Evolutionary conservation across 2,329 filamentous ascomycete species (phyloP).

Genomic region (Microsporum audouinii): DNA sequence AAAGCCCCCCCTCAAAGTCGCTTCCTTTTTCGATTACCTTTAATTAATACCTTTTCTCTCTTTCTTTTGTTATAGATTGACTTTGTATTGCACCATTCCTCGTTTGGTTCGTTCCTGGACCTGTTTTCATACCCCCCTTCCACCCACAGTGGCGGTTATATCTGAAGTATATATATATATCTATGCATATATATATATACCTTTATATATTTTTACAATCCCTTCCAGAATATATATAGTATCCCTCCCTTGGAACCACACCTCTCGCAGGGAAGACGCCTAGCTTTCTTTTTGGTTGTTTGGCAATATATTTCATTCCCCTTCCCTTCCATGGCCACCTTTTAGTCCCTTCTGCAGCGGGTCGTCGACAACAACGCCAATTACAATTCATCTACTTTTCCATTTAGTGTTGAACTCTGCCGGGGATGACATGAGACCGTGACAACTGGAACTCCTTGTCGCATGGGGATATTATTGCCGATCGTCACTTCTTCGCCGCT

Average conservation of each 20-base stretch:
- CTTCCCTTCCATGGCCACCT: constrained; percentile 7
- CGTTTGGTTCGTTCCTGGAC: constrained; percentile 3
- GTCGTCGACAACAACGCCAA: constrained; percentile 10
- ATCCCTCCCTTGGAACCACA: constrained; percentile 7
- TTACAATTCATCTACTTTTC: constrained; percentile 6
- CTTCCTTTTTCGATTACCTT: constrained; percentile 8
- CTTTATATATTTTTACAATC: constrained; percentile 6
- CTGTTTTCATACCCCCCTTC: constrained; percentile 2
- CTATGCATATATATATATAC: background rate
- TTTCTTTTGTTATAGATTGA: constrained; percentile 12
- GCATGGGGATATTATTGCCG: constrained; percentile 8
- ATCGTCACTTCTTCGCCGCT: background rate
- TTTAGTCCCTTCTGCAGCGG: constrained; percentile 9
- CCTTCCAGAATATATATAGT: constrained; percentile 1
- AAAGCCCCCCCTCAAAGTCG: constrained; percentile 3
- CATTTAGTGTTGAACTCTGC: constrained; percentile 7
- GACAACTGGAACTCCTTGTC: constrained; percentile 9
- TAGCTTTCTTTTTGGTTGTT: background rate
- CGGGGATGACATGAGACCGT: constrained; percentile 14
- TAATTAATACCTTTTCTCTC: constrained; percentile 2
- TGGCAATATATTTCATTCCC: constrained; percentile 5
- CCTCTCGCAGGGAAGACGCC: constrained; percentile 7
- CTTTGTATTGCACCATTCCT: constrained; percentile 11
- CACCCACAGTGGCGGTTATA: constrained; percentile 5
- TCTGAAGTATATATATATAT: constrained; percentile 3